phyloP scores from a whole-genome alignment of 2,329 filamentous ascomycete species.

The Fusarium nematophilum region DNA sequence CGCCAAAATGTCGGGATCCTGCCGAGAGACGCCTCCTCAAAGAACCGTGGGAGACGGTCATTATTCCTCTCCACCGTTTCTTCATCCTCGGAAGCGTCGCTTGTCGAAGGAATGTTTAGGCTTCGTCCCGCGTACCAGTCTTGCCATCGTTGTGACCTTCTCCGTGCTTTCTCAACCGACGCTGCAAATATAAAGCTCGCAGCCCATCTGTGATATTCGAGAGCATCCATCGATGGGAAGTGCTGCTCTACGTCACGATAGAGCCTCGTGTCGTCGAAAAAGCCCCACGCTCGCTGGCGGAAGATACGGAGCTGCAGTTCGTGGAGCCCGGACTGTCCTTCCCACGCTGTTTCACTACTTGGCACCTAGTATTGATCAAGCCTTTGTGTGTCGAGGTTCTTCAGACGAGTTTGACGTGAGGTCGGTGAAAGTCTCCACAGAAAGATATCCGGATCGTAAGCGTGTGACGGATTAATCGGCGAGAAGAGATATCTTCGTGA shows the following conservation, averaged over 20 bases:
- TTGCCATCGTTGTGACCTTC: constrained; percentile 9
- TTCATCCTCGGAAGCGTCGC: neutral
- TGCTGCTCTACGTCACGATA: neutral
- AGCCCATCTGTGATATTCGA: neutral
- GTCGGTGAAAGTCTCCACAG: neutral
- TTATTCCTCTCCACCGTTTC: neutral
- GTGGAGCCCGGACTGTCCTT: neutral
- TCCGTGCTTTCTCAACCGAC: neutral
- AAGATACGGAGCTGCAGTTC: neutral
- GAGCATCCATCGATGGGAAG: neutral
- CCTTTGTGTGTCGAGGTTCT: neutral
- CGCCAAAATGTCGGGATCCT: neutral
- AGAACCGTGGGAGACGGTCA: neutral
- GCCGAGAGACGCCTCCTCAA: neutral
- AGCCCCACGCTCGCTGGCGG: constrained; percentile 3
- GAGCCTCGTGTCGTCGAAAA: neutral
- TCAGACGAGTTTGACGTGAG: no score
- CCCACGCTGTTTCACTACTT: neutral
- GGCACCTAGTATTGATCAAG: neutral
- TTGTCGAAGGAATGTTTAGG: neutral
- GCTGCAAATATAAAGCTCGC: neutral
- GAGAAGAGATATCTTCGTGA: no score
- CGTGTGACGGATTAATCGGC: no score
- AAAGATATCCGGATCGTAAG: neutral
- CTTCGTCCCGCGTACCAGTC: constrained; percentile 1